phyloP scores from a whole-genome alignment of 2,329 filamentous ascomycete species.

The Pyrenophora seminiperda region DNA sequence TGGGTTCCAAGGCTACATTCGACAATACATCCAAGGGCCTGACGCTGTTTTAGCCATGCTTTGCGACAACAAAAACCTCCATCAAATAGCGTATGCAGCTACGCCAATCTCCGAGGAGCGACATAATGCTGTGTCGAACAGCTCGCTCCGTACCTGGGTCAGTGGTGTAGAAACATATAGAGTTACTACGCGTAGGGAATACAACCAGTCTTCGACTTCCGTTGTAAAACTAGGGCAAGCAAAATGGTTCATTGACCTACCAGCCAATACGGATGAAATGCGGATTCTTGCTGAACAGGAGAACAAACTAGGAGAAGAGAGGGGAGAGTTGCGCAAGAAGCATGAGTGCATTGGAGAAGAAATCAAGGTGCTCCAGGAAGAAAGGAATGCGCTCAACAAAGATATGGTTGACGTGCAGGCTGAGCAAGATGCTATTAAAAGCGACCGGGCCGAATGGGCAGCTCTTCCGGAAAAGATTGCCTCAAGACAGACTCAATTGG shows the following conservation, averaged over 20 bases:
- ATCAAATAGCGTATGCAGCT: conserved; percentile 69
- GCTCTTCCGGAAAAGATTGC: conserved; percentile 71
- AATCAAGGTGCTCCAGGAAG: conserved; percentile 29
- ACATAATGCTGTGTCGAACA: conserved; percentile 67
- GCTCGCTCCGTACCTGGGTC: conserved; percentile 70
- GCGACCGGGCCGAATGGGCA: conserved; percentile 66
- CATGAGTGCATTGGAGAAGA: conserved; percentile 41
- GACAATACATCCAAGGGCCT: conserved; percentile 80
- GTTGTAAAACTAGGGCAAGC: conserved; percentile 67
- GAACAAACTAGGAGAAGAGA: conserved; percentile 48
- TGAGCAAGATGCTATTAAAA: conserved; percentile 72
- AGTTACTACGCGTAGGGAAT: conserved; percentile 75
- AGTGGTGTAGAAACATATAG: conserved; percentile 61
- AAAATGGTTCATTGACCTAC: conserved; percentile 75
- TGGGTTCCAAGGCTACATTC: conserved; percentile 79
- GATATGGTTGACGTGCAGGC: conserved; percentile 51
- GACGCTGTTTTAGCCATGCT: conserved; percentile 85
- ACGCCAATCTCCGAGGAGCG: conserved; percentile 68
- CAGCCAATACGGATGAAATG: conserved; percentile 70
- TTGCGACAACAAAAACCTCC: conserved; percentile 72
- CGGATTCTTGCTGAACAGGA: conserved; percentile 63
- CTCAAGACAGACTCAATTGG: conserved; percentile 54
- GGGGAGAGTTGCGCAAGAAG: conserved; percentile 38
- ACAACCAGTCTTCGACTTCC: conserved; percentile 75
- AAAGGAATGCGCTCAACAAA: conserved; percentile 12